phyloP scores from a whole-genome alignment of 2,329 filamentous ascomycete species.

The Monilinia fructigena region DNA sequence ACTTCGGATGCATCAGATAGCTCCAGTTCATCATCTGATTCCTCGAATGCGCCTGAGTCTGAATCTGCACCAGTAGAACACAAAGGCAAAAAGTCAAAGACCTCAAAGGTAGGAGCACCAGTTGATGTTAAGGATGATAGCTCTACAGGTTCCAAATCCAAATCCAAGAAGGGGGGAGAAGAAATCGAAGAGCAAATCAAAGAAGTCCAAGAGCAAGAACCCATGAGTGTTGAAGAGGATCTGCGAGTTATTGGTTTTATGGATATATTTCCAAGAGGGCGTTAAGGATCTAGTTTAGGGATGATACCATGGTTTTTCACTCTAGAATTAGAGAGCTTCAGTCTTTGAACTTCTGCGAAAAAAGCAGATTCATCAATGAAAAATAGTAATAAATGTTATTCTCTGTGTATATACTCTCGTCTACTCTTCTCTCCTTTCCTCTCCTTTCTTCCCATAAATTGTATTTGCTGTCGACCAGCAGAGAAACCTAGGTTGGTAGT shows the following conservation, averaged over 20 bases:
- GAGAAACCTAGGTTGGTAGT: no score
- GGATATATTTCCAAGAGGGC: constrained; percentile 6
- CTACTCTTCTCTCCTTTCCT: no score
- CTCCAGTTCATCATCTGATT: constrained; percentile 28
- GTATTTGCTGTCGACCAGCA: not conserved
- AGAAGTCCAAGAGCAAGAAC: constrained; percentile 21
- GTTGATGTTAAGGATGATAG: constrained; percentile 4
- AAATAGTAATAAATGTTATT: not conserved
- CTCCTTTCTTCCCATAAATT: not conserved
- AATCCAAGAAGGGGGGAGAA: not conserved
- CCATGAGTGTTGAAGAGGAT: not conserved
- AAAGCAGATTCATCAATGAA: not conserved
- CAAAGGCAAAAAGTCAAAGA: constrained; percentile 39
- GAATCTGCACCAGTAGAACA: constrained; percentile 14
- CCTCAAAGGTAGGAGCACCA: constrained; percentile 30
- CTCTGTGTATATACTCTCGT: no score
- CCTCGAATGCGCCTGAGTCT: constrained; percentile 17
- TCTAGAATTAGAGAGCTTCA: not conserved
- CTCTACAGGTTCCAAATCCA: not conserved
- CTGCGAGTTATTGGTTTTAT: constrained; percentile 1
- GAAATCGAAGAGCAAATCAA: constrained; percentile 5
- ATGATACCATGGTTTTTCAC: constrained; percentile 22
- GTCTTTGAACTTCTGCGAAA: not conserved
- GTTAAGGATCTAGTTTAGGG: constrained; percentile 19
- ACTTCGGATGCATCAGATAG: constrained; percentile 28